phyloP scores from a whole-genome alignment of 2,329 filamentous ascomycete species.

The Clonostachys chloroleuca region DNA sequence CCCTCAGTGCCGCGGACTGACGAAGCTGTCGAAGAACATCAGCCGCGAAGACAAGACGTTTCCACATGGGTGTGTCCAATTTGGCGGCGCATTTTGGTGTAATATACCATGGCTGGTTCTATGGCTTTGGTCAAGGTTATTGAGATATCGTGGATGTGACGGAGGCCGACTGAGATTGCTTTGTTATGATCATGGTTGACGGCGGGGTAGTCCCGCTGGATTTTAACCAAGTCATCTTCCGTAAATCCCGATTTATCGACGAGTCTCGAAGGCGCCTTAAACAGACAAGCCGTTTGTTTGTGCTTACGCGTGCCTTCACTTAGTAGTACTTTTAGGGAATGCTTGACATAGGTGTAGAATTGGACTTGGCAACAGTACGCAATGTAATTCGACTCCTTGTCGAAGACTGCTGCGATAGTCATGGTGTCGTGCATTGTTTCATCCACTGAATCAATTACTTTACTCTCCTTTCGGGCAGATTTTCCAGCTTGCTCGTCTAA shows the following conservation, averaged over 20 bases:
- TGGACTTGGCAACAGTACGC: background rate
- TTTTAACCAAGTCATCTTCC: background rate
- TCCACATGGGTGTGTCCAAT: too few species aligned
- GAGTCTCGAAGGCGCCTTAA: background rate
- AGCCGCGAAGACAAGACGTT: too few species aligned
- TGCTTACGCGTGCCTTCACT: background rate
- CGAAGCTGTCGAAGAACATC: too few species aligned
- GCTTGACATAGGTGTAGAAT: background rate
- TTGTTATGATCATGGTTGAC: background rate
- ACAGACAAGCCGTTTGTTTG: background rate
- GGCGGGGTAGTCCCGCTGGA: background rate
- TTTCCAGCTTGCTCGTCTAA: background rate
- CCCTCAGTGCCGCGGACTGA: too few species aligned
- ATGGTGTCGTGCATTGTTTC: background rate
- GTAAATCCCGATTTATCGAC: background rate
- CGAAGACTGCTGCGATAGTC: background rate
- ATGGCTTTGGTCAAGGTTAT: background rate
- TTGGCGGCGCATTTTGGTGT: too few species aligned
- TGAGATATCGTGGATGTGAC: background rate
- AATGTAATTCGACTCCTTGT: background rate
- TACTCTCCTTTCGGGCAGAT: background rate
- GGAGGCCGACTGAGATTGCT: background rate
- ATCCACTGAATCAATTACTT: background rate
- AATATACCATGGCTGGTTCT: too few species aligned
- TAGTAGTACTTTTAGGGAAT: background rate